phyloP scores from a whole-genome alignment of 192 early-diverging fungal species.

The Rhizophagus sp. region DNA sequence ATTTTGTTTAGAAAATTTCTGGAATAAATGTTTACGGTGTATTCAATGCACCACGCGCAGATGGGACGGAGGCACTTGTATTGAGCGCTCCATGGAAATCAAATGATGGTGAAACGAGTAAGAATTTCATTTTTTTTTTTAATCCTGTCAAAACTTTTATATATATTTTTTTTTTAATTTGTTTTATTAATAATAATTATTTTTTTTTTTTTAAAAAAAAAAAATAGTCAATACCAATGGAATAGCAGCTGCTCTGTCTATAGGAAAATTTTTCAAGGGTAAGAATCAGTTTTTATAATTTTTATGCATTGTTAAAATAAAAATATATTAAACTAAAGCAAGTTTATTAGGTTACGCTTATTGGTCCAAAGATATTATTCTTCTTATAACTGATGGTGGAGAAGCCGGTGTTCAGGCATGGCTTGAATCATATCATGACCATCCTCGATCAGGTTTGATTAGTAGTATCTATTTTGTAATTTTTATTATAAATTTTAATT shows the following conservation, averaged over 20 bases:
- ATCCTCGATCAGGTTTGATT: slow-evolving; percentile 37
- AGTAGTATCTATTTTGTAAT: background rate
- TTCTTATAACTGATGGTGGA: slow-evolving; percentile 81
- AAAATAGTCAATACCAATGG: slow-evolving; percentile 50
- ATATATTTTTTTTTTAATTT: background rate
- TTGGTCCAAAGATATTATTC: slow-evolving; percentile 93
- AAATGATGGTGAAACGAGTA: slow-evolving; percentile 38
- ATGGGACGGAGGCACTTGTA: slow-evolving; percentile 87
- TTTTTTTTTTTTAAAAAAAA: background rate
- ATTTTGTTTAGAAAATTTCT: slow-evolving; percentile 14
- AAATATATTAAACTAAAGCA: background rate
- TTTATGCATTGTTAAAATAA: background rate
- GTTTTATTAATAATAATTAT: background rate
- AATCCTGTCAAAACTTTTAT: background rate
- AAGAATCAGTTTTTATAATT: background rate
- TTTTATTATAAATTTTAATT: too few relatives aligned
- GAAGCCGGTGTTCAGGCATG: slow-evolving; percentile 78
- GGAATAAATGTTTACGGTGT: slow-evolving; percentile 84
- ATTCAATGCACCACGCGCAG: slow-evolving; percentile 75
- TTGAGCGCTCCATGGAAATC: slow-evolving; percentile 82
- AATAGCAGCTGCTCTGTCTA: slow-evolving; percentile 46
- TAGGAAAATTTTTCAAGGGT: slow-evolving; percentile 54
- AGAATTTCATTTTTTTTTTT: background rate
- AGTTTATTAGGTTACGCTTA: slow-evolving; percentile 58
- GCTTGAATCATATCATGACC: slow-evolving; percentile 89